Base-by-base conservation (phyloP, 176 grass and related monocot species). In the Rhynchospora breviuscula region DNA sequence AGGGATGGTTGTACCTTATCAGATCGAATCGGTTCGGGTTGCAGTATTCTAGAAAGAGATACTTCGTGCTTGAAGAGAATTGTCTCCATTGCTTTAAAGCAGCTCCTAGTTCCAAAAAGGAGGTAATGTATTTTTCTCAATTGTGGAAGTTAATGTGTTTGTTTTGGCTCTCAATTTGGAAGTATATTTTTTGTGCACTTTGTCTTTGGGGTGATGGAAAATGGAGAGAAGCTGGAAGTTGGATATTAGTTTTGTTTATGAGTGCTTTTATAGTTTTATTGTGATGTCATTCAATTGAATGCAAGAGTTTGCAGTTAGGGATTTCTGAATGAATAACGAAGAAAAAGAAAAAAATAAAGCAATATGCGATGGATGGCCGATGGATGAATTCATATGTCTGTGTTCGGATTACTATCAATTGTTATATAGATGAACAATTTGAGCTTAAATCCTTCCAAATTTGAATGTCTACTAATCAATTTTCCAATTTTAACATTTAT, bases 1-100 rank as follows among this genome's bases (percentile, higher is more conserved):
- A 97, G 58, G 94, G 94, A 22, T 97, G 94, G 94, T 45, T 97
- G 44, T 94, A 97, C 85, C 79, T 97, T 58, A 92, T 97, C 83
- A 88, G 94, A 84, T 97, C 90, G 82, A 97, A 97, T 85, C 87
- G 90, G 0, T 83, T 97, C 46, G 94, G 94, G 3, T 74, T 97
- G 65, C 94, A 92, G 80, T 92, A 89, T 86, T 97, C 90, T 14
- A 81, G 92, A 78, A 97, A 97, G 88, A 87, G 94, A 79, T 97
- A 97, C 92, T 94, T 97, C 81, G 92, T 97, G 85, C 92, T 97
- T 64, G 87, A 97, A 59, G 90, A 86, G 70, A 89, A 93, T 79
- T 78, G 80, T 49, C 92, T 94, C 79, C 84, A 80, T 83, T 97
- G 94, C 90, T 97, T 88, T 85, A 92, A 94, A 87, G 83, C 87